Base-by-base conservation (phyloP, 139 green algal species). In the Edaphochlamys debaryana region DNA sequence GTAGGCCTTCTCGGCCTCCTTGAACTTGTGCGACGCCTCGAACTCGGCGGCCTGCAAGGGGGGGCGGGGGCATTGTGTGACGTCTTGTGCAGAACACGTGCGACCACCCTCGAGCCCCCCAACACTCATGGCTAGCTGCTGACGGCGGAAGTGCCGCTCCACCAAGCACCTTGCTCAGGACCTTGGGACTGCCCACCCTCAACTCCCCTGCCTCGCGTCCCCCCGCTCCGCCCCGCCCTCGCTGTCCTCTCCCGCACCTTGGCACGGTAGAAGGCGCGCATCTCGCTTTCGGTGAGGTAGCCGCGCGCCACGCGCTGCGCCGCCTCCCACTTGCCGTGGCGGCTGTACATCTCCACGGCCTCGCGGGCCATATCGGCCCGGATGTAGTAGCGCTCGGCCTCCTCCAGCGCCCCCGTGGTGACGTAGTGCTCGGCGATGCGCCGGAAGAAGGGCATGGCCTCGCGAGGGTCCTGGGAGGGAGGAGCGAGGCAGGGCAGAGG, bases 301-400 rank as follows among this genome's bases (percentile, higher is more conserved):
- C 88, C 89, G 30, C 89, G 86, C 13, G 94, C 94, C 56, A 97
- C 91, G 48, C 94, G 93, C 84, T 96, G 93, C 29, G 94, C 94
- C 32, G 87, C 87, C 20, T 96, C 94, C 93, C 93, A 97, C 75
- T 92, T 93, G 67, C 87, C 85, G n/a, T 86, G 89, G 2, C 86
- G 66, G 84, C 87, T 92, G 88, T 95, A 97, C 95, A 98, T 98
- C 70, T 95, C 90, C 69, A 95, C 92, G 7, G 93, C 93, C 11
- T 92, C 88, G 23, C 85, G 67, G 0, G 89, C 85, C 81, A 90
- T 75, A 40, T 87, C 88, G 34, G 94, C 93, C 23, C 67, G 82
- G 62, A 97, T 80, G 86, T 91, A 94, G 89, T 92, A 95, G 4
- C 82, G 73, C 93, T 98, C 94, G 32, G 94, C 93, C 80, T 96